Evolutionary conservation across 148 eudicot species (phyloP), one percentile per base, ranked within the genome.

Genomic region (Bassia scoparia): DNA sequence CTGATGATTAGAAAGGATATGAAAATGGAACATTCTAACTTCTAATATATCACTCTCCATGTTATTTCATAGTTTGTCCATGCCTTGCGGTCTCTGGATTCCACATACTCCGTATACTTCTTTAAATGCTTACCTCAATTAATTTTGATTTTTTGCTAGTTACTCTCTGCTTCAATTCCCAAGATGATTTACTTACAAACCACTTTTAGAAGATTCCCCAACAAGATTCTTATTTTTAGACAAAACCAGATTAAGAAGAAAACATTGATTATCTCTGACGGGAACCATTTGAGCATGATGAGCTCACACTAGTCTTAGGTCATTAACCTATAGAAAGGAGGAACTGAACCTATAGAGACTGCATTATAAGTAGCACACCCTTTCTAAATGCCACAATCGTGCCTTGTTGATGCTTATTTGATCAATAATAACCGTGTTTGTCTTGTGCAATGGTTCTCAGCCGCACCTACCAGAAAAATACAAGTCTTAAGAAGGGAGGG

Each of bases 331-430:
- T 13, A 26, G 34, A 70, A 76, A 82, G 23, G 48, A 54, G 58
- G 29, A 55, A 21, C 26, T 17, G 56, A 53, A 73, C 67, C 33
- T 41, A 41, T 50, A 37, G 76, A 60, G 61, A 70, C 54, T 73
- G 59, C 73, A 76, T 38, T 37, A 17, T 70, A 48, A 81, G 29
- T 17, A 65, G 18, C 59, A 76, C 74, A 89, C 98, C 98, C 87
- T 91, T 88, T 67, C n/a, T n/a, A n/a, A 91, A 82, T 70, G 83
- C 82, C 68, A 85, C 80, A 77, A 94, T 84, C 55, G 72, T 80
- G 76, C 91, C 96, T 80, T 87, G 91, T 48, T 88, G 97, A 72
- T 82, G 88, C 98, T 95, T 78, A 91, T 89, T 81, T 91, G 90
- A 78, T 91, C 96, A 84, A 95, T 95, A 63, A 84, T 74, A 80